These are phyloP conservation scores for Chrysoporthe austroafricana DNA, from an alignment of 2,329 filamentous ascomycete species.

Conservation along the genomic window DNA sequence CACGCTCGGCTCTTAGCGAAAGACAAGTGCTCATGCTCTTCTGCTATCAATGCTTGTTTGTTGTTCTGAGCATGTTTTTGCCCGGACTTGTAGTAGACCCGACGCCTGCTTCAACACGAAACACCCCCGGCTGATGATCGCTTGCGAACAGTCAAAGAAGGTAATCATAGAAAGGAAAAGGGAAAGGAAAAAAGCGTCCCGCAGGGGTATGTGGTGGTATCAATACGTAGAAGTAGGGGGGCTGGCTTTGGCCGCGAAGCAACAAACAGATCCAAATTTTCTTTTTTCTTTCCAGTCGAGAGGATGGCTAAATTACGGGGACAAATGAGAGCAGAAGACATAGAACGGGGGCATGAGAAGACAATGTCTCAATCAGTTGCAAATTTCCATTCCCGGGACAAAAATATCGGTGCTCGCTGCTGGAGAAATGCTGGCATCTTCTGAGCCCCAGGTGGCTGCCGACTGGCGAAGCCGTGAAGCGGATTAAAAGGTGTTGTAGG, in stretches of 20 bases:
- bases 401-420: not conserved
- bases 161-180: conserved; percentile 8
- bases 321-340: conserved; percentile 26
- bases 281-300: conserved; percentile 25
- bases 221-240: conserved; percentile 22
- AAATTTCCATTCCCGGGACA: not conserved
- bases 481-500: conserved; percentile 25
- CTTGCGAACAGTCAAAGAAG: conserved; percentile 7
- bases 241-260: conserved; percentile 19
- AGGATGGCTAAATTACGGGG: conserved; percentile 8
- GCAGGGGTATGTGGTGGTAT: conserved; percentile 28
- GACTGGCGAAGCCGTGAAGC: conserved; percentile 5
- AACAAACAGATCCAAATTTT: conserved; percentile 25
- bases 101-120: conserved; percentile 8
- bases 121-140: not conserved
- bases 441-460: not conserved
- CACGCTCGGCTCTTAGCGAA: not conserved
- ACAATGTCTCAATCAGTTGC: conserved; percentile 11
- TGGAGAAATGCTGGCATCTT: not conserved
- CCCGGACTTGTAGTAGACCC: not conserved
- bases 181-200: conserved; percentile 1
- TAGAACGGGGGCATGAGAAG: conserved; percentile 4
- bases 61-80: not conserved
- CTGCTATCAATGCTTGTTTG: conserved; percentile 16
- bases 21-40: not conserved